Percentiles rank a stretch among this genome's conserved stretches.
Conservation (phyloP, 2,329 filamentous ascomycete genomes). For the Hawksworthiomyces lignivorus region DNA sequence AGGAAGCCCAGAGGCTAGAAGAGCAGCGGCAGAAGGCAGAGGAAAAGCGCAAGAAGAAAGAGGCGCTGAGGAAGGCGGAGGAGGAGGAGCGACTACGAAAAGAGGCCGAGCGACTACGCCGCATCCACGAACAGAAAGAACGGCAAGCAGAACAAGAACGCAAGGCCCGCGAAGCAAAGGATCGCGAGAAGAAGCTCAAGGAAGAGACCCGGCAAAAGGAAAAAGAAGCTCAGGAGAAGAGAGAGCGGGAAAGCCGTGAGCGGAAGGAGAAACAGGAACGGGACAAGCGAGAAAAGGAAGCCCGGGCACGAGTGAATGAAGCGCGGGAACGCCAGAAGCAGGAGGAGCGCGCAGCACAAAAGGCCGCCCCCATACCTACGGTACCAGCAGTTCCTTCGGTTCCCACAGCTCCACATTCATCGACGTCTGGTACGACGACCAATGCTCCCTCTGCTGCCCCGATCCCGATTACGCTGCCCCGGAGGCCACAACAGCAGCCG, state of each 20-base stretch:
- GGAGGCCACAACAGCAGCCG: slow-evolving; percentile 23
- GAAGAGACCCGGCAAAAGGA: slow-evolving; percentile 77
- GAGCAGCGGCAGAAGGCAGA: slow-evolving; percentile 77
- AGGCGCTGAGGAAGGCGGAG: slow-evolving; percentile 80
- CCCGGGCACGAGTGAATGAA: slow-evolving; percentile 32
- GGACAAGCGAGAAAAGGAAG: slow-evolving; percentile 45
- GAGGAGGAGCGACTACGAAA: slow-evolving; percentile 82
- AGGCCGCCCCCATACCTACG: slow-evolving; percentile 25
- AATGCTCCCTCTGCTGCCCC: slow-evolving; percentile 8
- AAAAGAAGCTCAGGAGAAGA: slow-evolving; percentile 57
- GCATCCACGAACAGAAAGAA: slow-evolving; percentile 76
- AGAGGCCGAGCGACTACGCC: slow-evolving; percentile 74
- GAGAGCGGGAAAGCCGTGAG: slow-evolving; percentile 53
- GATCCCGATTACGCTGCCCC: slow-evolving; percentile 28
- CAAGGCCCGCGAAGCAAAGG: slow-evolving; percentile 71
- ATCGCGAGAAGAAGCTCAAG: slow-evolving; percentile 75
- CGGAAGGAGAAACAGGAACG: slow-evolving; percentile 52
- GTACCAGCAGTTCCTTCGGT: neutral
- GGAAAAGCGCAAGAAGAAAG: slow-evolving; percentile 84
- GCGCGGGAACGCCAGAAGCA: slow-evolving; percentile 18
- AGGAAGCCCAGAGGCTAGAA: slow-evolving; percentile 70
- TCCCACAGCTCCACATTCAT: slow-evolving; percentile 14
- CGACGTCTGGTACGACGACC: slow-evolving; percentile 15
- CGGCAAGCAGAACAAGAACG: slow-evolving; percentile 78
- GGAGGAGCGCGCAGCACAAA: slow-evolving; percentile 36